Conservation (phyloP, 306 rosid species). For the Mucuna pruriens region DNA sequence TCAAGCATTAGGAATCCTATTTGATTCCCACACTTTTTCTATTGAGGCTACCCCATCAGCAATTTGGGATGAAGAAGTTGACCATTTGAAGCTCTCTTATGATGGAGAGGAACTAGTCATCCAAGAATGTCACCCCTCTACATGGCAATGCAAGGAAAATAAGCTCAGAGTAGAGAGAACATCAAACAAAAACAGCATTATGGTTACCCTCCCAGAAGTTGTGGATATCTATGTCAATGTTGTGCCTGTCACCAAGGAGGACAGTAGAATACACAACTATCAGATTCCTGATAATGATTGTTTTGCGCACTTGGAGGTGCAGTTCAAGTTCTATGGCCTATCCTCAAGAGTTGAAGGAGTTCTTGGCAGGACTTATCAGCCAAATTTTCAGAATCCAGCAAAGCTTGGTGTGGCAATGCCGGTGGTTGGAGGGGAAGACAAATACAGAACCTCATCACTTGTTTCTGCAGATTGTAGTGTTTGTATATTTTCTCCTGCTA, state of each 20-base stretch:
- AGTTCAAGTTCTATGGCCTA: slow-evolving; percentile 69
- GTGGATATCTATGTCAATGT: slow-evolving; percentile 68
- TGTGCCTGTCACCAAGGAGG: slow-evolving; percentile 82
- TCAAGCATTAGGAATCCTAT: slow-evolving; percentile 58
- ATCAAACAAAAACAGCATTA: slow-evolving; percentile 62
- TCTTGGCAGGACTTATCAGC: slow-evolving; percentile 82
- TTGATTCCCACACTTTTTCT: slow-evolving; percentile 53
- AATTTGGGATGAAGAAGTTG: slow-evolving; percentile 58
- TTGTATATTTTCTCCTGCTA: slow-evolving; percentile 57
- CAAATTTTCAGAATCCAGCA: slow-evolving; percentile 72
- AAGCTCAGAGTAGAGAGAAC: slow-evolving; percentile 64
- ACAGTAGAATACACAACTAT: slow-evolving; percentile 73
- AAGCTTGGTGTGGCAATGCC: slow-evolving; percentile 84
- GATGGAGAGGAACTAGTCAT: slow-evolving; percentile 53
- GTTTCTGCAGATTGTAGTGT: slow-evolving; percentile 55
- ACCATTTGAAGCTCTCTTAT: slow-evolving; percentile 59
- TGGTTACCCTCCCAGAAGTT: slow-evolving; percentile 51
- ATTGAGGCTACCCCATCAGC: slow-evolving; percentile 61
- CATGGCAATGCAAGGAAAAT: slow-evolving; percentile 52
- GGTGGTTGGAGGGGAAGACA: slow-evolving; percentile 75
- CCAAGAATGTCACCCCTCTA: slow-evolving; percentile 59
- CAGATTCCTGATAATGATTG: slow-evolving; percentile 71
- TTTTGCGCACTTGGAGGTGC: slow-evolving; percentile 83
- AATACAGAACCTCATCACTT: slow-evolving; percentile 72
- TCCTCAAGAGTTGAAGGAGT: slow-evolving; percentile 80